phyloP scores from a whole-genome alignment of 306 rosid genomes.

The Acacia crassicarpa region DNA sequence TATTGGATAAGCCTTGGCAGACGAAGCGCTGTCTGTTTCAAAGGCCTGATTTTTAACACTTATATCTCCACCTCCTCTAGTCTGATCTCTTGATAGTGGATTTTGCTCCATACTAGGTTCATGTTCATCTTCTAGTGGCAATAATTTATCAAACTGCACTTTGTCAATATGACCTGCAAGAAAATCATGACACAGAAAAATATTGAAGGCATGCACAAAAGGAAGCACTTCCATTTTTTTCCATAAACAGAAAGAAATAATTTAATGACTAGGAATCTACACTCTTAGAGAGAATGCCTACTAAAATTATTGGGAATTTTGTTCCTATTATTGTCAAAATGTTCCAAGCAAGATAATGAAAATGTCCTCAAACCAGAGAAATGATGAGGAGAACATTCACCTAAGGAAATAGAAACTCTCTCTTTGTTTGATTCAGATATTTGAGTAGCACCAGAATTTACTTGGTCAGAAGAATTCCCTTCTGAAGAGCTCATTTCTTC shows the following conservation, averaged over 20 bases:
- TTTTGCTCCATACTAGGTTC: slow-evolving; percentile 38
- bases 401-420: slow-evolving; percentile 37
- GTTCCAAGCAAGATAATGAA: neutral
- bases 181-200: slow-evolving; percentile 22
- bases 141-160: slow-evolving; percentile 29
- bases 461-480: slow-evolving; percentile 23
- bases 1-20: slow-evolving; percentile 26
- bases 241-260: slow-evolving; percentile 9
- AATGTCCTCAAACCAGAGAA: slow-evolving; percentile 1
- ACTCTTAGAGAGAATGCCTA: neutral
- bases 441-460: slow-evolving; percentile 32
- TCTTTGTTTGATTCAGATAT: slow-evolving; percentile 34
- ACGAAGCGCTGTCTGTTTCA: slow-evolving; percentile 30
- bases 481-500: slow-evolving; percentile 36
- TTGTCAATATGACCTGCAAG: slow-evolving; percentile 42
- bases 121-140: slow-evolving; percentile 40
- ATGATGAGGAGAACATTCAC: slow-evolving; percentile 35
- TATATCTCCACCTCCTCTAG: slow-evolving; percentile 29
- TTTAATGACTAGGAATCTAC: neutral
- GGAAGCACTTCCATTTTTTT: slow-evolving; percentile 1
- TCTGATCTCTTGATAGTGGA: slow-evolving; percentile 29
- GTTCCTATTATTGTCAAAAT: slow-evolving; percentile 14
- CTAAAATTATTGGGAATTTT: neutral
- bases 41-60: slow-evolving; percentile 30
- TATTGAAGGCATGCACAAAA: slow-evolving; percentile 12